Base-by-base conservation (phyloP, 1,139 yeast species). In the Yamadazyma songkhlaensis region DNA sequence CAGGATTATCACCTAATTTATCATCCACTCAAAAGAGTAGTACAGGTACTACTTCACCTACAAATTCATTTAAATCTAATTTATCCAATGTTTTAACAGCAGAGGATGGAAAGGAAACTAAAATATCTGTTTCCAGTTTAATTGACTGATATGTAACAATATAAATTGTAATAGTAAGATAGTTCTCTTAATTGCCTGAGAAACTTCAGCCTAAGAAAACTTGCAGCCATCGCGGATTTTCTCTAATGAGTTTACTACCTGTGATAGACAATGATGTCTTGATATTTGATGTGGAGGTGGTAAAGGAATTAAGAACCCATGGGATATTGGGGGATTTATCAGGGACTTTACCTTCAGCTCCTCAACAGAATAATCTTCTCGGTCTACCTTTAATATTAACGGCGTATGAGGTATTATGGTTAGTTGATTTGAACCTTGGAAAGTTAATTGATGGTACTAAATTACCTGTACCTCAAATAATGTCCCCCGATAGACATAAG, bases 281-380 rank as follows among this genome's bases (percentile, higher is more conserved):
- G 26, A 59, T 65, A 27, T 72, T 59, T 51, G 72, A 74, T 39
- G 50, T 83, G 3, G 72, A 71, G 1, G 76, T 72, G 37, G 68
- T 84, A 37, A 70, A 71, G 47, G 43, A 43, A 11, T 64, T 89
- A 23, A 67, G 97, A 17, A 68, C 60, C 7, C 42, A 57, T 31
- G 78, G 77, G 3, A 72, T 92, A 1, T 69, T 81, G 29, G 98
- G 98, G 0, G 78, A 84, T 1, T 66, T 92, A 13, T 65, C 78
- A 1, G 98, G 98, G 0, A 84, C 96, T 0, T 62, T 92, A 27
- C 86, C 96, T 0, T 74, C 79, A 34, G 89, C 90, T 14, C 95
- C 97, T 2, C 98, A 92, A 57, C 98, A 92, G 52, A 90, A 88
- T 53, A 69, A 83, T 29, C 84, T 90, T 53, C 67, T 87, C 37